Evolutionary conservation across 495 filamentous ascomycete species (phyloP), one percentile per base, ranked within the genome.

Genomic region (Chaetomium cochliodes): DNA sequence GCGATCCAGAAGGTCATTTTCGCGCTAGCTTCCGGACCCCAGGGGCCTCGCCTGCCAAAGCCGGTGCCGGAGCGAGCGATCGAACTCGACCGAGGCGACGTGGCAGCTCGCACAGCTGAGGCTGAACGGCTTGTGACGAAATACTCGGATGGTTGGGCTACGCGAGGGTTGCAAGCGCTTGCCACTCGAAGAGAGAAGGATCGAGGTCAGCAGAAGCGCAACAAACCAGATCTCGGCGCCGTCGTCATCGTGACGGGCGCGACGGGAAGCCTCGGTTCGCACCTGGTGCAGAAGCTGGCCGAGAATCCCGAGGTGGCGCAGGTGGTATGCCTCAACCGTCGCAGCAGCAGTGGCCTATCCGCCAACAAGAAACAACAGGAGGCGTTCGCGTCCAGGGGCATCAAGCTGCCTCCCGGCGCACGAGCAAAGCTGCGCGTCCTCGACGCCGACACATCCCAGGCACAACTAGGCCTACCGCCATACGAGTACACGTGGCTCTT

Each of bases 161-260:
- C 41, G 11, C 41, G 13, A 5, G 18, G 16, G 18, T 44, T 44
- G 41, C 41, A 44, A 5, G 41, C 41, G 13, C 41, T 44, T 6
- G 16, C 3, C 16, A 15, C 41, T 15, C 41, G 16, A 18, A 1
- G 41, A 15, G 41, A 44, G 46, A 50, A 23, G 46, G 16, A 47
- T 7, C 46, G 23, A 50, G 20, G 80, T 20, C 76, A 81, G 11
- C 33, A 28, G 52, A 18, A 16, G 18, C 26, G 52, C 23, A 28
- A 18, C 9, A 53, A 53, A 8, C 2, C 25, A 28, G 25, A 53
- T 16, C 41, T 44, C 46, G 46, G n/a, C 5, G 30, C 26, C 28
- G 52, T 50, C 1, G 71, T 87, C 2, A 60, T 87, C 16, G 68
- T 87, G 5, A 87, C 85, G 4, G 81, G 83, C 13, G 81, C 76